Conservation (phyloP, 163 green algal genomes). For the Dunaliella salina region DNA sequence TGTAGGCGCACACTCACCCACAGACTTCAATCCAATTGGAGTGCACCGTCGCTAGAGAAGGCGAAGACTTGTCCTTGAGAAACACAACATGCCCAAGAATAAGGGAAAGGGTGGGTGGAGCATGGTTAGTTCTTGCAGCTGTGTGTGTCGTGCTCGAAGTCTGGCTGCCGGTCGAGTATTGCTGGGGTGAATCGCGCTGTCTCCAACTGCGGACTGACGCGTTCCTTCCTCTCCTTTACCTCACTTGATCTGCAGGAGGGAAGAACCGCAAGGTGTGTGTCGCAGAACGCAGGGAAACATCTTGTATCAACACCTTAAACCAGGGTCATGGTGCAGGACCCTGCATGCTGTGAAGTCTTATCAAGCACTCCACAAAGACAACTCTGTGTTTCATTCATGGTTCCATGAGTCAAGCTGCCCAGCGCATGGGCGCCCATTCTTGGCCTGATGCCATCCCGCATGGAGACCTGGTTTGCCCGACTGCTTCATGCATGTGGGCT, state of each 20-base stretch:
- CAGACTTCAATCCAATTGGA: too few relatives aligned
- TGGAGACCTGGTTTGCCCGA: background rate
- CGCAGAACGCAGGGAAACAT: too few relatives aligned
- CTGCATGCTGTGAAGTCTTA: background rate
- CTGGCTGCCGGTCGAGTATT: background rate
- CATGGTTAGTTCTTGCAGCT: background rate
- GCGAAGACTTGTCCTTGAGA: too few relatives aligned
- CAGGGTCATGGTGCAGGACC: background rate
- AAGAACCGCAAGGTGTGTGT: conserved; percentile 39
- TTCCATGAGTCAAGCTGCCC: too few relatives aligned
- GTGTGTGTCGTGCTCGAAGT: background rate
- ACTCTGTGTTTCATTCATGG: background rate
- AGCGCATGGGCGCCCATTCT: too few relatives aligned
- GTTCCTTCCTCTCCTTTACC: background rate
- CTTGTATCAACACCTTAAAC: background rate
- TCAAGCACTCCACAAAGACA: background rate
- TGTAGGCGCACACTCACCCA: too few relatives aligned
- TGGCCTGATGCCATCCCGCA: too few relatives aligned
- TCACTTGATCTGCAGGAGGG: conserved; percentile 6
- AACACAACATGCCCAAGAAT: conserved; percentile 82
- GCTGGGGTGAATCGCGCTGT: background rate
- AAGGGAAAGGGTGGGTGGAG: conserved; percentile 67
- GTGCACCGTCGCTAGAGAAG: too few relatives aligned
- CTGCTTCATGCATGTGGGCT: background rate
- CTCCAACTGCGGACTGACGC: background rate